These are phyloP conservation scores for Akebia trifoliata DNA, from an alignment of 164 flowering plant genomes.

Conservation along the genomic window DNA sequence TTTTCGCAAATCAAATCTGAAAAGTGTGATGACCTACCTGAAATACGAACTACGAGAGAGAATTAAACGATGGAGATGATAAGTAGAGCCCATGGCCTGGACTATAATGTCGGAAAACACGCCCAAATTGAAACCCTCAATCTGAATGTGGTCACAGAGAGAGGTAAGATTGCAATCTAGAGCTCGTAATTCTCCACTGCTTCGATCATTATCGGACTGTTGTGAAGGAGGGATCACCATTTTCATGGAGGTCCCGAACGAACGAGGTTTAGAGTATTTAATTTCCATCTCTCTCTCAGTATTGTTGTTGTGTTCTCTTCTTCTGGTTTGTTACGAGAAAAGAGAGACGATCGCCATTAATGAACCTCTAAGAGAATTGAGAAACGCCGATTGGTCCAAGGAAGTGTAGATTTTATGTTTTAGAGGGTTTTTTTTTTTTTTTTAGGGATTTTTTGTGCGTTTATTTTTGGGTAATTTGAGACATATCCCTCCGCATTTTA, in stretches of 20 bases:
- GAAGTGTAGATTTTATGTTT: no score
- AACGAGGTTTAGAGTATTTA: constrained; percentile 28
- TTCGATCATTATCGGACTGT: constrained; percentile 53
- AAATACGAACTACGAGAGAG: constrained; percentile 97
- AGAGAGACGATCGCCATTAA: no score
- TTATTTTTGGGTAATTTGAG: no score
- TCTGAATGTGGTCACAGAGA: constrained; percentile 86
- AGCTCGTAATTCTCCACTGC: constrained; percentile 52
- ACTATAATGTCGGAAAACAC: constrained; percentile 82
- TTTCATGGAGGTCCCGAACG: constrained; percentile 24
- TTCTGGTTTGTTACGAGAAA: no score
- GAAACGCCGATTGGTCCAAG: no score
- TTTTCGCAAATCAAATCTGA: background rate
- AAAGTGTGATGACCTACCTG: constrained; percentile 45
- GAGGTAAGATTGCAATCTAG: constrained; percentile 75
- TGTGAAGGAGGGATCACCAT: constrained; percentile 34
- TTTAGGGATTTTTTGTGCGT: no score
- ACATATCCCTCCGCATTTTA: no score
- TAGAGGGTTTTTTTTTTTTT: no score
- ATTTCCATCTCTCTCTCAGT: constrained; percentile 20
- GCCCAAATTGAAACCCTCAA: constrained; percentile 81
- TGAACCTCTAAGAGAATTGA: no score
- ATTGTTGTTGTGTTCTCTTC: no score
- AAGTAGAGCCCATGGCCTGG: constrained; percentile 80
- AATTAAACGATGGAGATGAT: constrained; percentile 87